Evolutionary conservation across 345 rosid species (phyloP), one percentile per base, ranked within the genome.

Genomic region (Populus davidiana): DNA sequence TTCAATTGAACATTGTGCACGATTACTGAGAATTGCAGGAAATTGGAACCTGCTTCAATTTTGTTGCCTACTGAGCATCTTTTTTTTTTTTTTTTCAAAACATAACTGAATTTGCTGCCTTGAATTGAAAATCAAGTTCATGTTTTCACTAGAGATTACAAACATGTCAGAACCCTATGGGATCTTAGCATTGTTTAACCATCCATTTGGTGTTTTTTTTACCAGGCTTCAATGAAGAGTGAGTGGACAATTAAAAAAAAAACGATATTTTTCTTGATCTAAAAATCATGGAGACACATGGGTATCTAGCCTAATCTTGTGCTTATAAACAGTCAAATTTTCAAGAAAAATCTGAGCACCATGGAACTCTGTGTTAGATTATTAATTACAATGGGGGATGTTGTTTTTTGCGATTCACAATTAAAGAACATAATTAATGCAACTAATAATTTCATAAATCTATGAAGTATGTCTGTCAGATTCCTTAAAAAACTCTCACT

Each of bases 381-480:
- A 8, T 41, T 82, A 31, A 75, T 54, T 77, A 65, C 16, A 59
- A 71, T 29, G 27, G 39, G 74, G 82, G 73, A 56, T 80, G 75
- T 84, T 71, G 25, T 66, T 85, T 78, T 72, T 78, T 72, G 80
- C 73, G 61, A 74, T 81, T 78, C 81, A 63, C 65, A 69, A 80
- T 80, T 61, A 81, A 84, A 86, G 85, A 82, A 76, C 74, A 44
- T 78, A 74, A 82, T 82, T 82, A 81, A 82, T 77, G 71, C 81
- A 77, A 35, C 77, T 78, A 49, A 71, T 49, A 36, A 39, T 83
- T 77, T 70, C 86, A 80, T 74, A 77, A 86, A 84, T 82, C 87
- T 68, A 79, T 69, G 90, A 75, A 78, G 89, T 76, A 87, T 87
- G 89, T 86, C 90, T 89, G 94, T 86, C 89, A 85, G 81, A 70